Percentiles rank a stretch among this genome's conserved stretches.
Conservation (phyloP, 345 rosid genomes). For the Euclidium syriacum region DNA sequence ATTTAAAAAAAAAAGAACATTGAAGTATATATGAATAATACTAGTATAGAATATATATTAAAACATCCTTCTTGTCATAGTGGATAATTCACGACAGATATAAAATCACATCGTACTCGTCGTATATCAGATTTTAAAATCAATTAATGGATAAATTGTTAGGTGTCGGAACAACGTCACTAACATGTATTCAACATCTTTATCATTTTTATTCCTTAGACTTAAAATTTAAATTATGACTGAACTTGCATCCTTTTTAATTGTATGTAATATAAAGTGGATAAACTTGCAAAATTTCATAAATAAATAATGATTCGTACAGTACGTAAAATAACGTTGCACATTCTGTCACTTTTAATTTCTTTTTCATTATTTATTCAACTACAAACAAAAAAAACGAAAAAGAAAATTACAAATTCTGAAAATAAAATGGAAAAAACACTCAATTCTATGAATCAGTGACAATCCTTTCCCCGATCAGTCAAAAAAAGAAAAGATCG, state of each 20-base stretch:
- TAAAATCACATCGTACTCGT: too few relatives aligned
- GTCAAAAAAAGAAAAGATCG: not conserved
- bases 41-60: too few relatives aligned
- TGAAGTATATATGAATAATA: too few relatives aligned
- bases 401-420: not conserved
- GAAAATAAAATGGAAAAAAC: not conserved
- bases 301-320: not conserved
- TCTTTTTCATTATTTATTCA: too few relatives aligned
- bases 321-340: not conserved
- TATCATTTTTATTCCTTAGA: not conserved
- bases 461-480: slow-evolving; percentile 9
- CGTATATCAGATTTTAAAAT: not conserved
- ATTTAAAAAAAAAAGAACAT: too few relatives aligned
- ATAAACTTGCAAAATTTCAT: not conserved
- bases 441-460: not conserved
- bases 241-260: too few relatives aligned
- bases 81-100: too few relatives aligned
- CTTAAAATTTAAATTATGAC: not conserved
- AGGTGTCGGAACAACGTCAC: not conserved
- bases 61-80: too few relatives aligned
- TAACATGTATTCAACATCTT: not conserved
- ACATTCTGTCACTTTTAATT: not conserved
- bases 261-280: not conserved
- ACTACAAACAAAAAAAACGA: too few relatives aligned
- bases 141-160: not conserved